Conservation (phyloP, 164 flowering plant genomes). For the Liriodendron chinense region DNA sequence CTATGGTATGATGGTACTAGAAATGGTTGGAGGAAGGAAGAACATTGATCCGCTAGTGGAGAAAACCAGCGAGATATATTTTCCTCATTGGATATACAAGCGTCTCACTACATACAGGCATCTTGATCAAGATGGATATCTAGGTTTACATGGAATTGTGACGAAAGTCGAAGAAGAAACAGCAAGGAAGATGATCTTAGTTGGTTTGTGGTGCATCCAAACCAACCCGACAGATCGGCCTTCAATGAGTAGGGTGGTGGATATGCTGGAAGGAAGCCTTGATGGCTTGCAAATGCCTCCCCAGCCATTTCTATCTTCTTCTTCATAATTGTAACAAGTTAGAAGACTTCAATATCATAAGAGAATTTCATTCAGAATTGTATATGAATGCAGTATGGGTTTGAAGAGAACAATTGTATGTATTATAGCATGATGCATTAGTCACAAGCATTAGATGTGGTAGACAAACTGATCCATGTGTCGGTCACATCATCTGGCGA, state of each 20-base stretch:
- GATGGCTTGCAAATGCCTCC: too few relatives aligned
- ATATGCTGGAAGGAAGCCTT: conserved; percentile 1
- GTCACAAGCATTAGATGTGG: conserved; percentile 16
- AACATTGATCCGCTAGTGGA: background rate
- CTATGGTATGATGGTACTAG: conserved; percentile 6
- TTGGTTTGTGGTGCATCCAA: conserved; percentile 4
- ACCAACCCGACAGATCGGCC: background rate
- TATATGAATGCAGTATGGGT: too few relatives aligned
- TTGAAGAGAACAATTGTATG: too few relatives aligned
- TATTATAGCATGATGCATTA: too few relatives aligned
- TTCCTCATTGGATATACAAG: conserved; percentile 3
- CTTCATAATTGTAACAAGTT: too few relatives aligned
- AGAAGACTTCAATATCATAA: too few relatives aligned
- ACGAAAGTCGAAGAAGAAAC: background rate
- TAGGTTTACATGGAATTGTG: background rate
- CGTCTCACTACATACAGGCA: background rate
- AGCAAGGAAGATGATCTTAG: background rate
- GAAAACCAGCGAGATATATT: conserved; percentile 2
- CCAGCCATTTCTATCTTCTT: too few relatives aligned
- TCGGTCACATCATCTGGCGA: conserved; percentile 39
- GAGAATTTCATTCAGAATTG: too few relatives aligned
- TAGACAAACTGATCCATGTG: conserved; percentile 29
- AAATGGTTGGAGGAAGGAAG: conserved; percentile 7
- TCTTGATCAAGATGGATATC: too few relatives aligned
- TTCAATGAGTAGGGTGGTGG: background rate